phyloP scores from a whole-genome alignment of 1,139 yeast species.

The Nakaseomyces bracarensis region DNA sequence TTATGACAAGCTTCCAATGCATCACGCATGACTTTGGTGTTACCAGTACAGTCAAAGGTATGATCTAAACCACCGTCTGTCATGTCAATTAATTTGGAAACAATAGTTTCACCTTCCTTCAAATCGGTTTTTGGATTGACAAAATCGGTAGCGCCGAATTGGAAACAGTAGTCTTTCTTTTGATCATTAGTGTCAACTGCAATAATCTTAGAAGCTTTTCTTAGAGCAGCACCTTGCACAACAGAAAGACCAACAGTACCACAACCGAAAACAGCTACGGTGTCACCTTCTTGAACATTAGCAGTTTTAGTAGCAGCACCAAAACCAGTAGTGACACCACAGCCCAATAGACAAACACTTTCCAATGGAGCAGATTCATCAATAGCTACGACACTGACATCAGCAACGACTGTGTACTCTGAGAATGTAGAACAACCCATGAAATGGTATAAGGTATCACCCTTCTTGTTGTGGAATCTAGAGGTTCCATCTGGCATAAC shows the following conservation, averaged over 20 bases:
- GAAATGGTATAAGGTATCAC: constrained; percentile 76
- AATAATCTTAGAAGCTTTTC: constrained; percentile 75
- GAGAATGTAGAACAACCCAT: constrained; percentile 98
- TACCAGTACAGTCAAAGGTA: constrained; percentile 98
- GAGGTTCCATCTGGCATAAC: constrained; percentile 94
- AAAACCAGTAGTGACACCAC: constrained; percentile 97
- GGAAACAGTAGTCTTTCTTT: constrained; percentile 76
- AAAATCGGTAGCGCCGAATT: constrained; percentile 94
- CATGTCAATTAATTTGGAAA: constrained; percentile 74
- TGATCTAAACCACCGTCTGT: constrained; percentile 95
- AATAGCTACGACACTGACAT: constrained; percentile 92
- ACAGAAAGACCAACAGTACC: constrained; percentile 96
- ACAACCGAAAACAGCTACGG: constrained; percentile 93
- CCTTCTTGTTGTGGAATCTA: constrained; percentile 70
- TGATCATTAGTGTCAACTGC: constrained; percentile 80
- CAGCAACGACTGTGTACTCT: constrained; percentile 96
- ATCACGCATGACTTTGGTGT: constrained; percentile 85
- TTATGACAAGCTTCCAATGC: constrained; percentile 97
- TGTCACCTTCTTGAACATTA: constrained; percentile 83
- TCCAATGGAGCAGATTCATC: constrained; percentile 77
- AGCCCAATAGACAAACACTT: constrained; percentile 85
- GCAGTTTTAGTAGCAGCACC: constrained; percentile 98
- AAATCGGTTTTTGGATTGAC: constrained; percentile 67
- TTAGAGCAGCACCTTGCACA: constrained; percentile 83
- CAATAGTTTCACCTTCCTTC: constrained; percentile 67